Conservation (phyloP, 305 asterid species). For the Fraxinus angustifolia region DNA sequence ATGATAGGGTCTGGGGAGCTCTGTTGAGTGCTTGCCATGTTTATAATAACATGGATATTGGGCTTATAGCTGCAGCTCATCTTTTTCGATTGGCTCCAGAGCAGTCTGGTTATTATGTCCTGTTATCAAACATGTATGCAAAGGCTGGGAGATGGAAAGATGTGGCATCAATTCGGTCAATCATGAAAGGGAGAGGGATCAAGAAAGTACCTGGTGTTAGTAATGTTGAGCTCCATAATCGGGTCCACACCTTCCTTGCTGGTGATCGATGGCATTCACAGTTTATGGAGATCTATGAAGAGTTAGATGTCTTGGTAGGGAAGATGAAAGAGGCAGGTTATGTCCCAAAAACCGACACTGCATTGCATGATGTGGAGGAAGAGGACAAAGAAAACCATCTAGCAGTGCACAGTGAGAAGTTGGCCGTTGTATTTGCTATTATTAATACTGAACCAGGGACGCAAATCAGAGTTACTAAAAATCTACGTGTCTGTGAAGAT, state of each 20-base stretch:
- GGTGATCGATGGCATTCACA: conserved; percentile 72
- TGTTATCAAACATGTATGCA: conserved; percentile 76
- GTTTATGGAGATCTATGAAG: conserved; percentile 55
- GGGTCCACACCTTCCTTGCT: conserved; percentile 72
- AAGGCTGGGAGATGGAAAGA: conserved; percentile 87
- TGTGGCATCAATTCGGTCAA: conserved; percentile 53
- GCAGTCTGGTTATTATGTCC: conserved; percentile 73
- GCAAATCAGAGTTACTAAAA: conserved; percentile 69
- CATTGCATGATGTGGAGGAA: conserved; percentile 88
- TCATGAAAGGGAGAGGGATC: conserved; percentile 65
- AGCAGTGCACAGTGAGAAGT: conserved; percentile 70
- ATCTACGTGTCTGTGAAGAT: conserved; percentile 78
- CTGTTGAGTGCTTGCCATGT: conserved; percentile 71
- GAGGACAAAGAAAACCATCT: conserved; percentile 86
- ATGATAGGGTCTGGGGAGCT: conserved; percentile 85
- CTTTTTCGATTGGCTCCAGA: conserved; percentile 70
- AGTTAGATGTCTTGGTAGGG: conserved; percentile 60
- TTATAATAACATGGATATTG: conserved; percentile 59
- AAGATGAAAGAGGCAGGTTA: conserved; percentile 77
- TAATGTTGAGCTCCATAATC: conserved; percentile 57
- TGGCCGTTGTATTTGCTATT: conserved; percentile 75
- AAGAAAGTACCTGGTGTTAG: conserved; percentile 79
- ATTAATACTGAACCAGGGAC: conserved; percentile 51
- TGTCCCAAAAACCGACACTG: conserved; percentile 60
- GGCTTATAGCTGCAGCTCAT: conserved; percentile 64